Evolutionary conservation across 768 basidiomycete species (phyloP), one percentile per base, ranked within the genome.

Genomic region (Leucogyrophana mollusca): DNA sequence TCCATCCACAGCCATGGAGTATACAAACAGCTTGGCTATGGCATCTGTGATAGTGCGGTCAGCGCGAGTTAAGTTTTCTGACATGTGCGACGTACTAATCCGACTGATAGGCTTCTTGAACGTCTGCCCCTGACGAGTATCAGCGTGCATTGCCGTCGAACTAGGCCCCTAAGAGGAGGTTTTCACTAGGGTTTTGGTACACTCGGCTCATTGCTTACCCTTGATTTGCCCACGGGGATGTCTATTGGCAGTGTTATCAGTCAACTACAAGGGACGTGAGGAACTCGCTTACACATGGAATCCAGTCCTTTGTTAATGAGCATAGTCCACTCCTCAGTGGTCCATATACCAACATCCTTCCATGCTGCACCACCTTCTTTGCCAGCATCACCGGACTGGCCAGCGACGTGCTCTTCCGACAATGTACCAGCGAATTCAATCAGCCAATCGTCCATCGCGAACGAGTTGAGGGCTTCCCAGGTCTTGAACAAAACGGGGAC

Each of bases 341-440:
- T 84, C 80, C 92, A 94, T 45, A 98, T 94, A 10, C 94, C 94
- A 27, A 97, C 78, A 54, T 90, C 88, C 61, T 85, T 86, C 83
- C 83, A 87, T 46, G 70, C 66, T 7, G 82, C 77, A 32, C 76
- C 74, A 40, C 77, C 79, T 54, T 80, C 77, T 40, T 65, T 64
- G 8, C 77, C 82, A n/a, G 68, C 73, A 35, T 70, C 71, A n/a
- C 80, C 78, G 32, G 62, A 60, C 17, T 73, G 66, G 16, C 85
- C 84, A 17, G 79, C 84, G 52, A 89, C 76, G 56, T 90, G 83
- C 56, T 87, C 83, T 61, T 87, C 84, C 0, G 87, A 73, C 18
- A 92, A 65, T 22, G 80, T 73, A 30, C 84, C 87, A 41, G 81
- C 79, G 4, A 90, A 58, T 50, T 90, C 85, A 5, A 91, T 68